phyloP scores from a whole-genome alignment of 2,329 filamentous ascomycete species.

The Apiospora sp. region DNA sequence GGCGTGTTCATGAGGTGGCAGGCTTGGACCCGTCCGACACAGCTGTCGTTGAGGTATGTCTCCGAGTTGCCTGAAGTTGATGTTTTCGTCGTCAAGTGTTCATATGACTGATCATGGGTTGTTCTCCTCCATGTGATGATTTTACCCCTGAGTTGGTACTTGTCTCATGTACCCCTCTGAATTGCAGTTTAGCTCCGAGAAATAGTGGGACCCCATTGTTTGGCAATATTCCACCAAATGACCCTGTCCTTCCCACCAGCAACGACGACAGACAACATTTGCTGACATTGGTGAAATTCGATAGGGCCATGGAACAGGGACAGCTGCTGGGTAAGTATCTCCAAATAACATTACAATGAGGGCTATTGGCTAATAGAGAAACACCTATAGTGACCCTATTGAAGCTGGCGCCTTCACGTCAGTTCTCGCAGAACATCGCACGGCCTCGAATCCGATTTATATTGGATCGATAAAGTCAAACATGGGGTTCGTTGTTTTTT shows the following conservation, averaged over 20 bases:
- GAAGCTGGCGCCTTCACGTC: slow-evolving; percentile 36
- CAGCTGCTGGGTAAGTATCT: slow-evolving; percentile 26
- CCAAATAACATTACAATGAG: slow-evolving; percentile 31
- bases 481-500: neutral
- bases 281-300: neutral
- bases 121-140: neutral
- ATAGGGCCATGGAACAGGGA: slow-evolving; percentile 19
- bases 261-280: neutral
- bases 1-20: slow-evolving; percentile 9
- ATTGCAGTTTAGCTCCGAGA: neutral
- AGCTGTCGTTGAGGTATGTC: slow-evolving; percentile 1
- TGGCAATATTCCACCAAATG: neutral
- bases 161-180: neutral
- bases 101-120: neutral
- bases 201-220: neutral
- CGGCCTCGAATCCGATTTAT: slow-evolving; percentile 35
- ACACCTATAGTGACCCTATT: slow-evolving; percentile 30
- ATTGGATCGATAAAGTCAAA: slow-evolving; percentile 39
- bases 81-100: neutral
- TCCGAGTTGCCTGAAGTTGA: neutral
- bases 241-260: neutral
- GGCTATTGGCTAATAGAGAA: slow-evolving; percentile 23
- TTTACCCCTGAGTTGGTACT: neutral
- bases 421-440: slow-evolving; percentile 33
- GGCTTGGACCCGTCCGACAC: slow-evolving; percentile 6